Base-by-base conservation (phyloP, 2,329 filamentous ascomycete genomes). In the Pseudogymnoascus sp. region DNA sequence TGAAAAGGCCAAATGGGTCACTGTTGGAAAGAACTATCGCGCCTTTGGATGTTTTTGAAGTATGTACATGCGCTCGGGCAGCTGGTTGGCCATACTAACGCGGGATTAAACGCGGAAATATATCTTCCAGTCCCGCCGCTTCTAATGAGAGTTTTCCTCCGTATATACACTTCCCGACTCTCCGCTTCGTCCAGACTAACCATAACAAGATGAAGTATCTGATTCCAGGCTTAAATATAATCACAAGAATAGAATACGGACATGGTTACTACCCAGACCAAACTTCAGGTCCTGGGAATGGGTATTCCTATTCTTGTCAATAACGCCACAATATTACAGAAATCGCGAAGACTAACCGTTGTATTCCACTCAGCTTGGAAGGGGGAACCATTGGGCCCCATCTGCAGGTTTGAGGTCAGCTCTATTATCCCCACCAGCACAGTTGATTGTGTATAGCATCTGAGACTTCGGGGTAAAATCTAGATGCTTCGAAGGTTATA, bases 231-330 rank as follows among this genome's bases (percentile, higher is more conserved):
- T 10, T 24, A 19, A 19, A 28, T 31, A 28, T 12, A 19, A 33
- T 6, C 8, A 12, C n/a, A 56, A 26, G n/a, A 19, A 33, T 19
- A 5, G 1, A 19, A 33, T 19, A 5, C 2, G n/a, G 28, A 33
- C 26, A 12, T 7, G 5, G 7, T 6, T 56, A 56, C 37, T 61
- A 3, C 14, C 56, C 61, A 41, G 37, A 37, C 63, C 61, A 65
- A 8, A 63, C 56, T 24, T 35, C 24, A 7, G 63, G 63, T 26
- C 63, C 63, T 1, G 63, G 63, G 16, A 65, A 65, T 33, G 28
- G 53, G 40, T 65, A 65, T 31, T n/a, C 28, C 63, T 65, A 60
- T 22, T 46, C 10, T 14, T 43, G 26, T 65, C 10, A 65, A 37
- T 35, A 50, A 31, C 19, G n/a, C 12, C 12, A 12, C 12, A 3